Base-by-base conservation (phyloP, 306 rosid genomes). In the Oemleria cerasiformis region DNA sequence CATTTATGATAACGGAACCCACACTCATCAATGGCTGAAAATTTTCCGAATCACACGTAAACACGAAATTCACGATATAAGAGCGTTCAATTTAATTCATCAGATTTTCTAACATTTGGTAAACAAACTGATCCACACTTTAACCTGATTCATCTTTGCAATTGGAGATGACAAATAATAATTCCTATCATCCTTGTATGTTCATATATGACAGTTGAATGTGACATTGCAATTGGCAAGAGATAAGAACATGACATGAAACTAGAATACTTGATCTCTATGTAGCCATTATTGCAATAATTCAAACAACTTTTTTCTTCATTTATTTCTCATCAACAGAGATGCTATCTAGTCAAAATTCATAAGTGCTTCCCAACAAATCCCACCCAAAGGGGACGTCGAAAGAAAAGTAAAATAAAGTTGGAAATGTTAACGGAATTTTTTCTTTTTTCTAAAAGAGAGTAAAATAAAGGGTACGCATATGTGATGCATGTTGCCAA, bases 281-380 rank as follows among this genome's bases (percentile, higher is more conserved):
- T 17, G 14, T 19, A 38, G 45, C 47, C 45, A 61, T 72, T 71
- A 44, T 63, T 73, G 66, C 80, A 84, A 77, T 75, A 71, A 88
- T 81, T 74, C 80, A 77, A 67, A 79, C 57, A 19, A 69, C 63
- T 69, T 48, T 63, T 40, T 39, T 55, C 30, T 75, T 10, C 41
- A 13, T 36, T 9, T 30, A 40, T 45, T 4, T 41, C 66, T 59
- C 61, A 50, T 47, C 50, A 71, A 44, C 41, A 67, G 71, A 47
- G 67, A 63, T 19, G 56, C 15, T 60, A 25, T 72, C 49, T 57
- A 19, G 73, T 71, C 7, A 53, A 79, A 66, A 54, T 21, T 21
- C 16, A 44, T 20, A 23, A 45, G 63, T 62, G 55, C 25, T 43
- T 45, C 70, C 53, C 36, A 19, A 40, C 66, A 61, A 63, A 63